Evolutionary conservation across 495 filamentous ascomycete species (phyloP).

Genomic region (Letharia lupina): DNA sequence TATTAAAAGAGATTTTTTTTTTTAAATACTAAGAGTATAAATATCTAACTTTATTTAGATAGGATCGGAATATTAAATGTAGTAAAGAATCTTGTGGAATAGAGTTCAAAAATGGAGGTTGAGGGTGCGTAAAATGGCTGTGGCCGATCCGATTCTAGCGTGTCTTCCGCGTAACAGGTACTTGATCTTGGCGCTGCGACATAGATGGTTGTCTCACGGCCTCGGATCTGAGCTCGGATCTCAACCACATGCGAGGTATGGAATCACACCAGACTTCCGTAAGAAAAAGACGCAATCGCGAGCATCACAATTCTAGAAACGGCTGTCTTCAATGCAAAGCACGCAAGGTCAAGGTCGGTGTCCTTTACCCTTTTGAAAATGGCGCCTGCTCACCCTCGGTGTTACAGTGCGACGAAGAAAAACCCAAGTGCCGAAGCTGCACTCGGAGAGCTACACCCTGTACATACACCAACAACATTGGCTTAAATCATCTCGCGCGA

Average conservation of each 20-base stretch:
- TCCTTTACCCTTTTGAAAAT: background rate
- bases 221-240: slow-evolving; percentile 9
- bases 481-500: slow-evolving; percentile 18
- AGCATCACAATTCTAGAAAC: slow-evolving; percentile 48
- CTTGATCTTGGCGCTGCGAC: background rate
- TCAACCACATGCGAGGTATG: slow-evolving; percentile 3
- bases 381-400: background rate
- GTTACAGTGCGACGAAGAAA: slow-evolving; percentile 38
- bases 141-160: too few relatives aligned
- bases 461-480: slow-evolving; percentile 33
- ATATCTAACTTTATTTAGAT: too few relatives aligned
- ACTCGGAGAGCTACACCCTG: slow-evolving; percentile 35
- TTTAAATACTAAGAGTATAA: too few relatives aligned
- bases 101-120: too few relatives aligned
- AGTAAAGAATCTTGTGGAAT: too few relatives aligned
- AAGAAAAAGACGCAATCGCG: slow-evolving; percentile 14
- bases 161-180: too few relatives aligned
- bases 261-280: slow-evolving; percentile 4
- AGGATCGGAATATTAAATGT: too few relatives aligned
- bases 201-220: background rate
- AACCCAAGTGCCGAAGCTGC: slow-evolving; percentile 40
- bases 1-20: too few relatives aligned
- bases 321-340: slow-evolving; percentile 53
- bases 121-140: too few relatives aligned
- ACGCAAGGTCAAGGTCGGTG: slow-evolving; percentile 46